phyloP scores from a whole-genome alignment of 148 eudicot species.

The Tetragonia tetragonoides region DNA sequence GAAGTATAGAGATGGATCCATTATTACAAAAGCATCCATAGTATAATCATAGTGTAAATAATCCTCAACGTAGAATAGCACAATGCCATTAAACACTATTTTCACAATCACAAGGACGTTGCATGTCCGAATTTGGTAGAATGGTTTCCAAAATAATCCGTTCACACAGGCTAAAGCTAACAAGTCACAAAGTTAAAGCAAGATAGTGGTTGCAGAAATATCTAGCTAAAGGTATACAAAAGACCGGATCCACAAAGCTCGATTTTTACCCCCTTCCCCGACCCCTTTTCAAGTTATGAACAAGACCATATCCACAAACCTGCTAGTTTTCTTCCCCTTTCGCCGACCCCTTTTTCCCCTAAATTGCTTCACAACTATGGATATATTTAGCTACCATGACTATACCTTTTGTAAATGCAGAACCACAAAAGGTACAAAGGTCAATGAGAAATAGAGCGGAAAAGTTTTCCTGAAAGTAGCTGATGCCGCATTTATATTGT shows the following conservation, averaged over 20 bases:
- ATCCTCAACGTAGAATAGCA: not conserved
- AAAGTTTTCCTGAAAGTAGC: constrained; percentile 91
- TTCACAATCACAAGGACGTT: not conserved
- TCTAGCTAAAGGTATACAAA: not conserved
- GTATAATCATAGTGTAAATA: not conserved
- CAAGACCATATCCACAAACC: not conserved
- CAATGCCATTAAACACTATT: not conserved
- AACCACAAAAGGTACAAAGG: constrained; percentile 92
- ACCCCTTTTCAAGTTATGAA: not conserved
- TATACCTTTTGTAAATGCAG: constrained; percentile 88
- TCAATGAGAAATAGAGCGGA: constrained; percentile 92
- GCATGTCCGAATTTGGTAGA: not conserved
- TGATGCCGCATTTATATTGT: constrained; percentile 62
- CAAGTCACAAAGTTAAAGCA: not conserved
- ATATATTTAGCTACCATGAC: constrained; percentile 8
- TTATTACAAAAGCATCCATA: not conserved
- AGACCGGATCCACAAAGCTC: not conserved
- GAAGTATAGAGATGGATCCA: not conserved
- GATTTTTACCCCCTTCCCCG: not conserved
- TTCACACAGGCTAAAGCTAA: not conserved
- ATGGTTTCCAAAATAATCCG: not conserved
- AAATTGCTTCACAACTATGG: not conserved
- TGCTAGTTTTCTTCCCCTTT: not conserved
- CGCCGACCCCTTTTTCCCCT: no score
- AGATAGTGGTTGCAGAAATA: not conserved